Evolutionary conservation across 225 moss, liverwort and hornwort genomes (phyloP).

Genomic region (Anthoceros angustus): DNA sequence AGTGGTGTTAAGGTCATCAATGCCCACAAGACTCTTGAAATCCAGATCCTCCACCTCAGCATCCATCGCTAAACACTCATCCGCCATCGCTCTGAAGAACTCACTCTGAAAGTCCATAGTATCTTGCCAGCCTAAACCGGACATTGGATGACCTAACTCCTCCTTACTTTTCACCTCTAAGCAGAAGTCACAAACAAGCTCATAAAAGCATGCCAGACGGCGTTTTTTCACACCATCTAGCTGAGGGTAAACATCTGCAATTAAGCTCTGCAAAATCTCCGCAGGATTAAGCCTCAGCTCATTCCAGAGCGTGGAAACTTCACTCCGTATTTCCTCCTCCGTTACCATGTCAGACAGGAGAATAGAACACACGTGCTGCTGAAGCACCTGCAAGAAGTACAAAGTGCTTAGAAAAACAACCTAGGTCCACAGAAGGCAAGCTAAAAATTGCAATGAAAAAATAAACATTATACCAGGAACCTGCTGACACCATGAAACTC

Average conservation of each 20-base stretch:
- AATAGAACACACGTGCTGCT: constrained; percentile 10
- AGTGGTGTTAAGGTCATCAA: constrained; percentile 17
- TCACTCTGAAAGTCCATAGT: constrained; percentile 10
- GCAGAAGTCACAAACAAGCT: constrained; percentile 20
- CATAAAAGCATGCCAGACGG: constrained; percentile 18
- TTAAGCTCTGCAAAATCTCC: background rate
- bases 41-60: constrained; percentile 14
- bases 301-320: constrained; percentile 21
- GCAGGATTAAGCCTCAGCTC: background rate
- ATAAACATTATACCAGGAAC: too few species aligned
- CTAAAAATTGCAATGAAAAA: too few species aligned
- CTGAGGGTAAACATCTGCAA: background rate
- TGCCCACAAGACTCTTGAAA: constrained; percentile 24
- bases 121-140: constrained; percentile 5
- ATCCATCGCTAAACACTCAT: constrained; percentile 15
- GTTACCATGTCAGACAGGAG: constrained; percentile 13
- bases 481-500: too few species aligned
- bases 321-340: constrained; percentile 15
- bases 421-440: too few species aligned
- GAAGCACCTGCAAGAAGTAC: constrained; percentile 20
- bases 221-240: constrained; percentile 18
- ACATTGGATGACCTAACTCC: background rate
- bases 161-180: constrained; percentile 11
- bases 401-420: background rate
- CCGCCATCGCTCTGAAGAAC: constrained; percentile 20